These are phyloP conservation scores for Rhypophila decipiens DNA, from an alignment of 495 filamentous ascomycete species.

Conservation along the genomic window DNA sequence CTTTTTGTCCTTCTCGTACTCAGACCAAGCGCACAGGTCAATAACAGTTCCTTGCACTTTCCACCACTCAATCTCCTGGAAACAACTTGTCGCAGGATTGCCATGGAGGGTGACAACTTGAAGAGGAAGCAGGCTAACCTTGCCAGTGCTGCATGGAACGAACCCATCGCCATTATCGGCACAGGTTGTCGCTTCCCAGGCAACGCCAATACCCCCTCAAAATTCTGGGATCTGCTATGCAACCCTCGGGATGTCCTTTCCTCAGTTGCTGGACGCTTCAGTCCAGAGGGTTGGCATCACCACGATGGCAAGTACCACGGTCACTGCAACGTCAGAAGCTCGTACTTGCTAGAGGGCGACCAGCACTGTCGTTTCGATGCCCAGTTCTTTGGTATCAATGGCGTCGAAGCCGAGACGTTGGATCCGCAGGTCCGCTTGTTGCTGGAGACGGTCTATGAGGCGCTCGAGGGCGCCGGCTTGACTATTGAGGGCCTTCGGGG, in stretches of 20 bases:
- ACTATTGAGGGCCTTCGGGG: conserved; percentile 54
- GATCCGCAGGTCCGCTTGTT: conserved; percentile 65
- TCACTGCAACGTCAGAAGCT: conserved; percentile 35
- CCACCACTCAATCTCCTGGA: too few relatives aligned
- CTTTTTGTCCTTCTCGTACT: too few relatives aligned
- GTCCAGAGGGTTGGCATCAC: conserved; percentile 31
- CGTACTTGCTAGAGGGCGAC: conserved; percentile 52
- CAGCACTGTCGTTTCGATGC: conserved; percentile 40
- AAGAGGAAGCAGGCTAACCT: too few relatives aligned
- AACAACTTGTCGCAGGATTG: too few relatives aligned
- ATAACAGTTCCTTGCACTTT: too few relatives aligned
- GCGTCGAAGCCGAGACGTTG: conserved; percentile 18
- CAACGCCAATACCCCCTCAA: conserved; percentile 3
- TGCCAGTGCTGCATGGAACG: too few relatives aligned
- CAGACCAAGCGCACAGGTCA: too few relatives aligned
- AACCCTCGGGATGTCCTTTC: conserved; percentile 5
- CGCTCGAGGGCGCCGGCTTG: conserved; percentile 69
- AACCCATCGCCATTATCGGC: conserved; percentile 24
- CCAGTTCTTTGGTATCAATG: conserved; percentile 40
- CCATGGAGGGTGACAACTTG: too few relatives aligned
- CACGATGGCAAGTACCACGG: conserved; percentile 39
- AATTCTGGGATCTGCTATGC: conserved; percentile 14
- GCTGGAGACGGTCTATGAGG: conserved; percentile 69
- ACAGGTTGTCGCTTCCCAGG: conserved; percentile 19
- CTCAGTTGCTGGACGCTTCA: conserved; percentile 13